These are phyloP conservation scores for Immersiporthe knoxdaviesiana DNA, from an alignment of 2,329 filamentous ascomycete genomes.

Conservation along the genomic window DNA sequence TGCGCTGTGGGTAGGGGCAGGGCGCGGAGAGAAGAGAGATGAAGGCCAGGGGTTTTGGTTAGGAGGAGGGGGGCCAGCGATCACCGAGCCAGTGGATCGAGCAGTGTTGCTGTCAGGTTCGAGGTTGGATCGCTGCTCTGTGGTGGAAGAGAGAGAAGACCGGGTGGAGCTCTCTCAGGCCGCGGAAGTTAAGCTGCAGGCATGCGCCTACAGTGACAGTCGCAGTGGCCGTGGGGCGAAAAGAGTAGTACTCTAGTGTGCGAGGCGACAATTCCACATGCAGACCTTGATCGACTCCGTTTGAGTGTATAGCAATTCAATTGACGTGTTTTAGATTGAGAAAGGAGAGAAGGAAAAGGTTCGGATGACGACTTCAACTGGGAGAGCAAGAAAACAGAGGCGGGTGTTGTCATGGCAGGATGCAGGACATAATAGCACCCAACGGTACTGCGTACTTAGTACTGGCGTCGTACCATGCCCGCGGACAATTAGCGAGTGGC, in stretches of 20 bases:
- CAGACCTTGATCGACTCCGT: background rate
- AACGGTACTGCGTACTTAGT: no score
- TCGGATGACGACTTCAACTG: background rate
- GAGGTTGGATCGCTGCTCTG: background rate
- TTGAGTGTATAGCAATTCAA: background rate
- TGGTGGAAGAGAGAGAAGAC: background rate
- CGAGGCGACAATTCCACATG: background rate
- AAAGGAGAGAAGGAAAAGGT: background rate
- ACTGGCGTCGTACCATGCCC: background rate
- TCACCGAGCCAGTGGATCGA: background rate
- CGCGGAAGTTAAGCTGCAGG: constrained; percentile 6
- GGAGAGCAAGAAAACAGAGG: constrained; percentile 3
- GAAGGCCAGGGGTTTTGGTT: background rate
- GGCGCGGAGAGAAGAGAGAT: background rate
- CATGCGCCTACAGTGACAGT: background rate
- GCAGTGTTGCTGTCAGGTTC: constrained; percentile 1
- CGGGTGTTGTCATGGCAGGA: constrained; percentile 6
- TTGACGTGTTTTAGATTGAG: background rate
- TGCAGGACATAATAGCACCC: no score
- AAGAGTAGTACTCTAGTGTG: background rate
- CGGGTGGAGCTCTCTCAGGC: background rate
- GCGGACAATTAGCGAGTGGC: background rate
- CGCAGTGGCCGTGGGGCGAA: background rate
- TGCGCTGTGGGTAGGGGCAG: background rate
- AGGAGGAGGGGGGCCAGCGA: background rate